phyloP scores from a whole-genome alignment of 2,329 filamentous ascomycete genomes.

The Colletotrichum sp. region DNA sequence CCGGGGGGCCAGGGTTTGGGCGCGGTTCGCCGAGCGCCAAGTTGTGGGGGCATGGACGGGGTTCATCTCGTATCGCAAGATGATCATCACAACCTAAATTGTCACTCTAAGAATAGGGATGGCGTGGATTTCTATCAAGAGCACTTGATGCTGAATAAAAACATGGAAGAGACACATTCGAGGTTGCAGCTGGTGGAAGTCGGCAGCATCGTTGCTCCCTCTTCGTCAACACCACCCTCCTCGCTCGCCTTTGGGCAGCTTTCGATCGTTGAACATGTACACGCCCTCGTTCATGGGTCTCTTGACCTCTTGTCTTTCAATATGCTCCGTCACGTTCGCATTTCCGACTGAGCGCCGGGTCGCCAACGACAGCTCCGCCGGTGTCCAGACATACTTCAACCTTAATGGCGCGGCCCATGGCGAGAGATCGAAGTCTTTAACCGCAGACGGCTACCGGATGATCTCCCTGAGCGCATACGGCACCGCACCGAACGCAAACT shows the following conservation, averaged over 20 bases:
- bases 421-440: not conserved
- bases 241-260: not conserved
- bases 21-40: not conserved
- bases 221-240: not conserved
- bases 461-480: conserved; percentile 23
- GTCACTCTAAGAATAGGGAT: conserved; percentile 2
- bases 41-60: conserved; percentile 9
- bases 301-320: conserved; percentile 1
- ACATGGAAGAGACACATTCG: not conserved
- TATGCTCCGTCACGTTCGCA: not conserved
- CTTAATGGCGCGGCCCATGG: not conserved
- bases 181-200: not conserved
- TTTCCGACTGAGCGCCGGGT: not conserved
- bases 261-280: not conserved
- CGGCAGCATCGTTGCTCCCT: not conserved
- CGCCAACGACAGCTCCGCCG: not conserved
- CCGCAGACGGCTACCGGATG: conserved; percentile 10
- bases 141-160: not conserved
- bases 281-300: not conserved
- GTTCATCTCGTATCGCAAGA: conserved; percentile 9
- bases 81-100: not conserved
- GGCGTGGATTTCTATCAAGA: not conserved
- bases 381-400: conserved; percentile 1
- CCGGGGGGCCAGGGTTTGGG: not conserved
- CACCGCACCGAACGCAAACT: not conserved